phyloP scores from a whole-genome alignment of 352 stramenopile species.

The Lagenidium sp. region DNA sequence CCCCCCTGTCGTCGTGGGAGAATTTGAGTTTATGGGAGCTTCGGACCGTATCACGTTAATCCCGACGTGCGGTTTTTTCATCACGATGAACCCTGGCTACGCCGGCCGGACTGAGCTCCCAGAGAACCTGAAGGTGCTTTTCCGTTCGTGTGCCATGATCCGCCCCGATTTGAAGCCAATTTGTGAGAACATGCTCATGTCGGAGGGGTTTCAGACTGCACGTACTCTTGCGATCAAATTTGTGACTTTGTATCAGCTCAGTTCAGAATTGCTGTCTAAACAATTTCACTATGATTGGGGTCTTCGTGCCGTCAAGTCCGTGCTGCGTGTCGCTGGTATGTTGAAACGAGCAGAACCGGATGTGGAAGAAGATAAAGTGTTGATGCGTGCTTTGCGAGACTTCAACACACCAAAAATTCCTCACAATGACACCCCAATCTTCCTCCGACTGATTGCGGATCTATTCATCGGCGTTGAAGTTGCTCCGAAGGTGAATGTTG shows the following conservation, averaged over 20 bases:
- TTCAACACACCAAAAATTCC: slow-evolving; percentile 88
- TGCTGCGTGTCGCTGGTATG: slow-evolving; percentile 80
- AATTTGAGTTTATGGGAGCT: slow-evolving; percentile 85
- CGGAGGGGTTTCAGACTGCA: slow-evolving; percentile 82
- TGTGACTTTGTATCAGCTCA: slow-evolving; percentile 85
- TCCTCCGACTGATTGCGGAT: slow-evolving; percentile 80
- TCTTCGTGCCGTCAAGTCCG: slow-evolving; percentile 84
- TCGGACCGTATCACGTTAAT: slow-evolving; percentile 83
- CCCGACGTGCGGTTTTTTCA: slow-evolving; percentile 89
- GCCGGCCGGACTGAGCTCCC: slow-evolving; percentile 80
- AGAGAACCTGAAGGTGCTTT: slow-evolving; percentile 90
- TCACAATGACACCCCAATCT: slow-evolving; percentile 83
- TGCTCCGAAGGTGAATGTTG: slow-evolving; percentile 91
- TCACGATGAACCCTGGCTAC: slow-evolving; percentile 95
- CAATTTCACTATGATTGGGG: slow-evolving; percentile 91
- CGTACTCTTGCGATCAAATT: slow-evolving; percentile 90
- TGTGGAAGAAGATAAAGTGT: slow-evolving; percentile 80
- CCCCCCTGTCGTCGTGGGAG: slow-evolving; percentile 82
- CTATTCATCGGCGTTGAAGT: slow-evolving; percentile 92
- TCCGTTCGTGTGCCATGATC: slow-evolving; percentile 92
- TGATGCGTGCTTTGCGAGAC: slow-evolving; percentile 80
- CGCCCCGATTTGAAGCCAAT: slow-evolving; percentile 90
- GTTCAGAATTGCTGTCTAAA: slow-evolving; percentile 76
- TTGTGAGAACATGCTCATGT: slow-evolving; percentile 89
- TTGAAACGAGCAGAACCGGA: slow-evolving; percentile 76